Evolutionary conservation across 176 grass and related monocot species (phyloP), one percentile per base, ranked within the genome.

Genomic region (Musa itinerans): DNA sequence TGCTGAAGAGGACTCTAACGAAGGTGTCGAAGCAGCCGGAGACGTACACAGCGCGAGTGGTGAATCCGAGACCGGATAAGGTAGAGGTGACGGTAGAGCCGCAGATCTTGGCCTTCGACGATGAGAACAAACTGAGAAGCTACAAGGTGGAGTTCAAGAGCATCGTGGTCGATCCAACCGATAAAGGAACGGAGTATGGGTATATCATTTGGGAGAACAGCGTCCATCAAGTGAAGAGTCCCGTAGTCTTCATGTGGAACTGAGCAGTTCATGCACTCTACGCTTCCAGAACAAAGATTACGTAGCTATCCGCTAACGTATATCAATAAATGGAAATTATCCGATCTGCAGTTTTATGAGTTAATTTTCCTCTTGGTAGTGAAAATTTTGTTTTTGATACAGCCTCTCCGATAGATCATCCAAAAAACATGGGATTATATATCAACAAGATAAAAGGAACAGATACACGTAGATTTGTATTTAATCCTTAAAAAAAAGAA

Each of bases 91-190:
- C 10, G 27, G 89, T 86, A 8, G 83, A 11, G 19, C 86, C 86
- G 2, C 10, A 69, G 69, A 83, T 12, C 6, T 71, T 88, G 75
- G 71, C 70, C 54, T 92, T 92, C 67, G 52, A 24, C 3, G 10
- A 61, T 23, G 8, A 15, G 17, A 64, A 77, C 2, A 78, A 86
- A 74, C 79, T 65, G 19, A 79, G 24, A 65, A 85, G 52, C 43
- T 89, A 92, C 81, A 71, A 11, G 29, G 89, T 89, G 17, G 78
- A 72, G 78, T 92, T 89, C 75, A 80, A 24, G 72, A 89, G 81
- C 65, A 77, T 50, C 26, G 53, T 22, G 17, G 9, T 16, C 17
- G n/a, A 50, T 9, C 2, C 2, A 21, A 19, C 16, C 0, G 62
- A 23, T 3, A 23, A 65, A 9, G 12, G 34, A 43, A 43, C 50